Base-by-base conservation (phyloP, 1,284 basidiomycete genomes). In the Sporisorium exsertum region DNA sequence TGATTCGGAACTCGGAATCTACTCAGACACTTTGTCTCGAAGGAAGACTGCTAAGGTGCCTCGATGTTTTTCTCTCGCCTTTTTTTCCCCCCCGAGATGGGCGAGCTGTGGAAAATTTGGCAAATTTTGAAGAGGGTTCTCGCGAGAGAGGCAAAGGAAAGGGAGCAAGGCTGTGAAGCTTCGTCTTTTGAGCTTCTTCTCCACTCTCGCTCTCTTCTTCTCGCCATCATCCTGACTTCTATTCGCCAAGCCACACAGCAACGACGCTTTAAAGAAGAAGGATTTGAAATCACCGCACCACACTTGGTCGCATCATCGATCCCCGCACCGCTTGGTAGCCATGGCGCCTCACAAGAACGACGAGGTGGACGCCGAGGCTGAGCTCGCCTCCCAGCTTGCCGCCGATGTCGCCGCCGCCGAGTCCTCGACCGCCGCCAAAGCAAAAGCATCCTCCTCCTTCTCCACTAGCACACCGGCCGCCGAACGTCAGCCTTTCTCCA, bases 341-440 rank as follows among this genome's bases (percentile, higher is more conserved):
- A 77, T 73, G 72, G 72, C 73, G 47, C 66, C 74, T 27, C 50
- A 61, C 35, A 72, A 61, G 63, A 64, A 58, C 61, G 58, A 61
- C 37, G 65, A 64, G 12, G 52, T 70, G 20, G 74, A 75, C 26
- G 72, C 81, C 16, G 81, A 82, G 72, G 74, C 77, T 24, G 64
- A 76, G 62, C 73, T 82, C 54, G 80, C 78, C 60, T 74, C 76
- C 7, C 77, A 82, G 66, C 78, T 82, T 16, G 81, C 80, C 37
- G 76, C 78, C 35, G 81, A 82, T 66, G 68, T 81, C 26, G 76
- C 76, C 24, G 71, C 70, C 20, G 73, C 79, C 45, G 64, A 64
- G 42, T 64, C 72, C 10, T 69, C 70, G 24, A 40, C 64, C 20
- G 43, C 55, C 18, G 24, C 64, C 43, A 66, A 64, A 58, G 64